Evolutionary conservation across 768 basidiomycete species (phyloP).

Genomic region (Hericium alpestre): DNA sequence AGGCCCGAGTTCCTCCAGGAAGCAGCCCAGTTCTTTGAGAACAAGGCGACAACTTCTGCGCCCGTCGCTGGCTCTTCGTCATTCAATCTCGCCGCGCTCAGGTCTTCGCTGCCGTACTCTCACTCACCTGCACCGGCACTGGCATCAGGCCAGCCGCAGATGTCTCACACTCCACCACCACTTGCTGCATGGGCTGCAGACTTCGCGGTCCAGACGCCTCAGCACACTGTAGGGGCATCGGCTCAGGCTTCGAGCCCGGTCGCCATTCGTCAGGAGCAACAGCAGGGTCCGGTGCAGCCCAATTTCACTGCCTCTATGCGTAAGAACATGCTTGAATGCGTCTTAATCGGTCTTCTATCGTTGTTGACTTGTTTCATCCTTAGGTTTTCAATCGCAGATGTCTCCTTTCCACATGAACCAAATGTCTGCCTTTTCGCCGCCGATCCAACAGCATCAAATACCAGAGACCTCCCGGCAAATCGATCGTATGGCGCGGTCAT

Average conservation of each 20-base stretch:
- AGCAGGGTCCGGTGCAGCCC: background rate
- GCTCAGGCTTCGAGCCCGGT: background rate
- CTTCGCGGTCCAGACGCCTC: conserved; percentile 34
- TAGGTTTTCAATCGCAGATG: conserved; percentile 4
- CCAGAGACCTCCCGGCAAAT: conserved; percentile 18
- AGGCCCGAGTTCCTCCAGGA: conserved; percentile 44
- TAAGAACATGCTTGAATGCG: background rate
- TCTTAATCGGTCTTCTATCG: background rate
- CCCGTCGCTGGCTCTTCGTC: conserved; percentile 28
- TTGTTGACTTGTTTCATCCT: background rate
- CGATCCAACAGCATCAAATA: background rate
- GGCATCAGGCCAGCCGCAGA: conserved; percentile 14
- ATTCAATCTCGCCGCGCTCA: conserved; percentile 54
- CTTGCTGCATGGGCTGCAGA: conserved; percentile 52
- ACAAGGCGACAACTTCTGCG: conserved; percentile 17
- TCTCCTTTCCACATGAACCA: conserved; percentile 19
- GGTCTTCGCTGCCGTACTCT: conserved; percentile 32
- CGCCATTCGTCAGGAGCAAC: background rate
- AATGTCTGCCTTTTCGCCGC: conserved; percentile 22
- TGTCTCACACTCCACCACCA: conserved; percentile 15
- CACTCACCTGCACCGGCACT: conserved; percentile 14
- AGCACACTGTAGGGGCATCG: background rate
- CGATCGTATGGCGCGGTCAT: conserved; percentile 30
- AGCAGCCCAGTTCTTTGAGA: conserved; percentile 59
- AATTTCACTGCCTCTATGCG: background rate